Conservation (phyloP, 768 basidiomycete genomes). For the Termitomyces titanicus region DNA sequence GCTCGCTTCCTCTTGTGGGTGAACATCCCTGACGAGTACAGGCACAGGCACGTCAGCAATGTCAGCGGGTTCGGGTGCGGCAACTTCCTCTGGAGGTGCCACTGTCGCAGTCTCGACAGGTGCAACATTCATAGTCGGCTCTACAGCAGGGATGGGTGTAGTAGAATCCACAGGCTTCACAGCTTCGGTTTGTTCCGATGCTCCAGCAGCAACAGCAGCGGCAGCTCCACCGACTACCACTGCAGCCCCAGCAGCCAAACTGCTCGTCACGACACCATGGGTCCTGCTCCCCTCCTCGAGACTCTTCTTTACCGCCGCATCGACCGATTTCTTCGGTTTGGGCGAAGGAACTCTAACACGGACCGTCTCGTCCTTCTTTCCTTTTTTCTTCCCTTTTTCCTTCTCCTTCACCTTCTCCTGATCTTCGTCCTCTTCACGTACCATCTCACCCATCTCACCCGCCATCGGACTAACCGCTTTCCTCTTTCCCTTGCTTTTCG, state of each 20-base stretch:
- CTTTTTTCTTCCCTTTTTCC: constrained; percentile 4
- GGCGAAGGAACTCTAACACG: constrained; percentile 27
- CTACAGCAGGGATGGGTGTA: neutral
- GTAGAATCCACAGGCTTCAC: neutral
- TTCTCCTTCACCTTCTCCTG: neutral
- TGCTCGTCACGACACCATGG: constrained; percentile 13
- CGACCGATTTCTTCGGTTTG: constrained; percentile 26
- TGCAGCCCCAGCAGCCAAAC: constrained; percentile 15
- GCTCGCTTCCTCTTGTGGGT: neutral
- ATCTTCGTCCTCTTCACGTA: constrained; percentile 48
- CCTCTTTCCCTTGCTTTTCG: constrained; percentile 26
- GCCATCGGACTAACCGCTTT: constrained; percentile 33
- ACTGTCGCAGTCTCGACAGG: neutral
- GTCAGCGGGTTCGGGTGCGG: neutral
- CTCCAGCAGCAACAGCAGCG: constrained; percentile 6
- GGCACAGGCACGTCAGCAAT: neutral
- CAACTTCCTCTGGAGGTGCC: neutral
- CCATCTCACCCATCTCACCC: constrained; percentile 71
- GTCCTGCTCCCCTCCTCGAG: constrained; percentile 7
- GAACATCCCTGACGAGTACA: neutral
- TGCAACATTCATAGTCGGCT: neutral
- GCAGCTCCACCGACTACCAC: constrained; percentile 19
- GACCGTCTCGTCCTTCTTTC: constrained; percentile 14
- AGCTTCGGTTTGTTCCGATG: neutral
- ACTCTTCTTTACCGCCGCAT: constrained; percentile 16